These are phyloP conservation scores for Echria macrotheca DNA, from an alignment of 495 filamentous ascomycete genomes.

Conservation along the genomic window DNA sequence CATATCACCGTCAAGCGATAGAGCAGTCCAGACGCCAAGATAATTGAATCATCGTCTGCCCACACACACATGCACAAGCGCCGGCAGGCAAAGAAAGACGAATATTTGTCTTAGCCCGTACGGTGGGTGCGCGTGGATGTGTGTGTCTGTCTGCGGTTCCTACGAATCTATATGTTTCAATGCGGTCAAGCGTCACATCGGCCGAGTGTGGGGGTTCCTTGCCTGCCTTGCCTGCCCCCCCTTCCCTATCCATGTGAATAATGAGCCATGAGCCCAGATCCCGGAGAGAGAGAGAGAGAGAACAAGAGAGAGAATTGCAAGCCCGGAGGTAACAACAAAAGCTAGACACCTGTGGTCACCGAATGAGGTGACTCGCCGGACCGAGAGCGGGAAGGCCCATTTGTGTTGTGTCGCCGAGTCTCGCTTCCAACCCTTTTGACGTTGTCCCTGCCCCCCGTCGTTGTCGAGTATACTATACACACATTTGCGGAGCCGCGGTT, in stretches of 20 bases:
- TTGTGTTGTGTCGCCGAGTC: neutral
- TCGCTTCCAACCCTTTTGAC: neutral
- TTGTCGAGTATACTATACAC: too few species aligned
- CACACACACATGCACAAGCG: too few species aligned
- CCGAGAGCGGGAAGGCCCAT: neutral
- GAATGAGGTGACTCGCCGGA: constrained; percentile 7
- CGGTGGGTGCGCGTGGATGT: too few species aligned
- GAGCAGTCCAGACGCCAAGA: neutral
- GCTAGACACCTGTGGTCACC: constrained; percentile 6
- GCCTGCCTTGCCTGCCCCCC: too few species aligned
- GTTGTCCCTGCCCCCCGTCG: neutral
- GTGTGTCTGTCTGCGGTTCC: too few species aligned
- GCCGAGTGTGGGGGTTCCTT: constrained; percentile 5
- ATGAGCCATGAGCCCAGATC: constrained; percentile 5
- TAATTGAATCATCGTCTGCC: too few species aligned
- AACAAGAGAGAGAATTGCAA: too few species aligned
- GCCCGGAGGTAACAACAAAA: too few species aligned
- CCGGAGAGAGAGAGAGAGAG: neutral
- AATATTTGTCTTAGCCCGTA: too few species aligned
- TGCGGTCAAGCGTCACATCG: constrained; percentile 7
- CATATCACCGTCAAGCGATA: constrained; percentile 11
- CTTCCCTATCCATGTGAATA: too few species aligned
- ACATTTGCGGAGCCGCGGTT: neutral
- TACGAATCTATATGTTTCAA: constrained; percentile 1
- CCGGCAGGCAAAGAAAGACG: too few species aligned